These are phyloP conservation scores for Cucumis hystrix DNA, from an alignment of 306 rosid genomes.

Conservation along the genomic window DNA sequence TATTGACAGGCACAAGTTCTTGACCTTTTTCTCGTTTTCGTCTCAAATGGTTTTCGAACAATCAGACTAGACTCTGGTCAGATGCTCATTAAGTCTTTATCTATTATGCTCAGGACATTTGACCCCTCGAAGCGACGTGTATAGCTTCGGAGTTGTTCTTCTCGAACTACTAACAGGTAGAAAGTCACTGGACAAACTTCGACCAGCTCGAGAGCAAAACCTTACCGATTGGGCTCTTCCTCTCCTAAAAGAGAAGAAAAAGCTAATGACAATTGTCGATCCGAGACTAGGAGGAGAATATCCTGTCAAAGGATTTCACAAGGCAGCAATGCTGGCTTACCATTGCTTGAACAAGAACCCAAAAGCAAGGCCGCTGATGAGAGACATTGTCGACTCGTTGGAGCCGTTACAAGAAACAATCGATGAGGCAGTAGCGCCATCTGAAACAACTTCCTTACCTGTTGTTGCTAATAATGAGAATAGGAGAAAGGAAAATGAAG, in stretches of 20 bases:
- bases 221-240: slow-evolving; percentile 95
- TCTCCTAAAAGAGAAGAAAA: slow-evolving; percentile 83
- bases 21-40: not conserved
- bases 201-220: slow-evolving; percentile 83
- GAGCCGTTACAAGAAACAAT: slow-evolving; percentile 62
- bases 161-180: slow-evolving; percentile 83
- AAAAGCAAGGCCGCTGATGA: slow-evolving; percentile 92
- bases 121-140: slow-evolving; percentile 88
- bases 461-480: slow-evolving; percentile 23
- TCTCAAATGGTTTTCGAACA: not conserved
- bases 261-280: slow-evolving; percentile 53
- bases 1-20: slow-evolving; percentile 57
- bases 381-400: slow-evolving; percentile 91
- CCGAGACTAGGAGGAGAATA: slow-evolving; percentile 73
- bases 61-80: not conserved
- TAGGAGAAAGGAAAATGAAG: slow-evolving; percentile 30
- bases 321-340: slow-evolving; percentile 82
- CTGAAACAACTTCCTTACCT: slow-evolving; percentile 34
- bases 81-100: not conserved
- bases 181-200: slow-evolving; percentile 69
- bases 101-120: slow-evolving; percentile 66
- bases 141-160: slow-evolving; percentile 91
- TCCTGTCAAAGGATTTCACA: slow-evolving; percentile 68
- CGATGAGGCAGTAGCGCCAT: slow-evolving; percentile 18
- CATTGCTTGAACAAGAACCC: slow-evolving; percentile 95